Evolutionary conservation across 2,329 filamentous ascomycete genomes (phyloP), one percentile per base, ranked within the genome.

Genomic region (Venturiaceae sp.): DNA sequence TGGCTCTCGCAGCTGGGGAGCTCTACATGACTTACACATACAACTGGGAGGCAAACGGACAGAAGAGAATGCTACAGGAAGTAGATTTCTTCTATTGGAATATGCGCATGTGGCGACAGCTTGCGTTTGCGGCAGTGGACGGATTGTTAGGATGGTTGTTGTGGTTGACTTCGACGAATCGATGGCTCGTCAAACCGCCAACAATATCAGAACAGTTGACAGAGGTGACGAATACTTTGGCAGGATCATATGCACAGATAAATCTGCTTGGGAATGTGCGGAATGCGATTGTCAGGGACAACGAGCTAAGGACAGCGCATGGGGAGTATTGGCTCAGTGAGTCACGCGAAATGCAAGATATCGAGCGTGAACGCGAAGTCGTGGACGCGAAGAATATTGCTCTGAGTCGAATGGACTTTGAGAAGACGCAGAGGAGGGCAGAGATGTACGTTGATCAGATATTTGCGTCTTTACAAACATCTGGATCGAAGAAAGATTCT

Each of bases 291-390:
- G 77, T 87, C 59, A 77, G 92, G 58, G 89, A 96, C 72, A 79
- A 83, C 62, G 81, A 80, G 46, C 74, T 96, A 70, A 83, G 91
- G 60, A 77, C 72, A 2, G 80, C 81, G 60, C 80, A 81, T 54
- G 81, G 86, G 64, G 80, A 77, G 16, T 96, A 96, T 73, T 97
- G 92, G 92, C 75, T 78, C 9, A 85, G 86, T 47, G 90, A 96
- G 74, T 86, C 83, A 6, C 76, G 81, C 55, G 71, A 90, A 32
- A 90, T 88, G 81, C 76, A 80, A 36, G 83, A 87, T 66, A 83
- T 88, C 26, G 87, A 95, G 80, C 87, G 91, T 75, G 87, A 92
- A 62, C 79, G 83, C 61, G 86, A 88, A 62, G 88, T 92, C 7
- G 74, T 89, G 36, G 84, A 86, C 65, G 83, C 86, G 56, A 81